A percentile compares a stretch with the other conserved stretches of the same genome.
Conservation (phyloP, 805 yeast species). For the Metahyphopichia silvanorum region DNA sequence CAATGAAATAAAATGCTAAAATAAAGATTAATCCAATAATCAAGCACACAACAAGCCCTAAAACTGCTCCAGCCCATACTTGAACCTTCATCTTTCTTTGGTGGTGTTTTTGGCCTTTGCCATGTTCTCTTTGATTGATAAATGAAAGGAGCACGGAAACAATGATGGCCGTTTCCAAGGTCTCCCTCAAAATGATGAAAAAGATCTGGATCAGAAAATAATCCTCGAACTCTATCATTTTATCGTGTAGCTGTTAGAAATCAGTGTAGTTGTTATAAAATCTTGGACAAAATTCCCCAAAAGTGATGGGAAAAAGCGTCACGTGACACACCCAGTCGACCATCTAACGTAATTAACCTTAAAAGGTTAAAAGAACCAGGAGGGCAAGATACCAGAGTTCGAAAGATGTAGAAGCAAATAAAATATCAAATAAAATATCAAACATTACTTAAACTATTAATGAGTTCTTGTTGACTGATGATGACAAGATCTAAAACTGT, state of each 20-base stretch:
- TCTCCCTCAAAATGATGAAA: conserved; percentile 71
- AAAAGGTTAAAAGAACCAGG: too few relatives aligned
- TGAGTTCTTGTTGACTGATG: too few relatives aligned
- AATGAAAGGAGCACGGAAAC: conserved; percentile 75
- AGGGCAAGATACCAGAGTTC: too few relatives aligned
- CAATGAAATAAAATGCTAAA: conserved; percentile 66
- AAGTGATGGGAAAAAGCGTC: too few relatives aligned
- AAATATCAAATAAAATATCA: too few relatives aligned
- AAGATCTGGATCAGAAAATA: conserved; percentile 72
- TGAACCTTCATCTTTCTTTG: conserved; percentile 48
- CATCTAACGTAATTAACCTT: too few relatives aligned
- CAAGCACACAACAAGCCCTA: conserved; percentile 69
- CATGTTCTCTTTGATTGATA: conserved; percentile 51
- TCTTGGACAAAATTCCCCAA: too few relatives aligned
- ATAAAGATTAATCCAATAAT: conserved; percentile 72
- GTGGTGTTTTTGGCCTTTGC: conserved; percentile 2
- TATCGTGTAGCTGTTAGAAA: not conserved
- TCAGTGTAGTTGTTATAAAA: too few relatives aligned
- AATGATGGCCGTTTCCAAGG: conserved; percentile 68
- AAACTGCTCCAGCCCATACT: conserved; percentile 77
- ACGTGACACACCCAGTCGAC: too few relatives aligned
- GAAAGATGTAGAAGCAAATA: too few relatives aligned
- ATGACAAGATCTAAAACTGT: too few relatives aligned
- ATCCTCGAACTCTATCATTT: conserved; percentile 24
- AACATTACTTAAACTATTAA: too few relatives aligned